Conservation (phyloP, 176 grass and related monocot species). For the Elymus sibiricus region DNA sequence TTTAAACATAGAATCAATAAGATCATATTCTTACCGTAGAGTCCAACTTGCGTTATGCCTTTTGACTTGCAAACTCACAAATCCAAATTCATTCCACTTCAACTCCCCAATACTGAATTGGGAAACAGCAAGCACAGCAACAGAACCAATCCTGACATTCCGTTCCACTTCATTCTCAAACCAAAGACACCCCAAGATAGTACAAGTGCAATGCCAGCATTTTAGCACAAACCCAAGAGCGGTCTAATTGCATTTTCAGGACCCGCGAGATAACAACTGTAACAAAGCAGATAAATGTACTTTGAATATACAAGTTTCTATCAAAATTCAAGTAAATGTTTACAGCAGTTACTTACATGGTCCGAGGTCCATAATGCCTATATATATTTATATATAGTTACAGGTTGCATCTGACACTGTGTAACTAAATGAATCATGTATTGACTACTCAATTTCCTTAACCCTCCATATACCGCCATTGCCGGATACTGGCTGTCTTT, state of each 20-base stretch:
- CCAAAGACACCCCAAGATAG: too few relatives aligned
- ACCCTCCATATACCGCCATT: not conserved
- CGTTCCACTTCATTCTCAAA: too few relatives aligned
- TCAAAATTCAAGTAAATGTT: slow-evolving; percentile 17
- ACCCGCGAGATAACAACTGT: too few relatives aligned
- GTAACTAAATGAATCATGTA: not conserved
- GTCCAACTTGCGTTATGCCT: not conserved
- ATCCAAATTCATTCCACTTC: too few relatives aligned
- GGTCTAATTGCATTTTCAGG: not conserved
- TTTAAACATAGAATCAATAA: slow-evolving; percentile 30
- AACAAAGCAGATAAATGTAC: not conserved
- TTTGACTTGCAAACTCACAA: too few relatives aligned
- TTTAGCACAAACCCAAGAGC: not conserved
- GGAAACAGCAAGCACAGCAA: too few relatives aligned
- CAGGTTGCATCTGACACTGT: slow-evolving; percentile 10
- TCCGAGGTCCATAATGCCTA: not conserved
- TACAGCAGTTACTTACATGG: not conserved
- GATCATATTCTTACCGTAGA: not conserved
- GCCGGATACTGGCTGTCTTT: not conserved
- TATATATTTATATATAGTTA: slow-evolving; percentile 19
- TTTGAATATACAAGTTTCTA: not conserved
- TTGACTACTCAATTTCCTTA: not conserved
- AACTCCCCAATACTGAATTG: too few relatives aligned
- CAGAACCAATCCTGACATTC: too few relatives aligned
- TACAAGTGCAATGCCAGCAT: not conserved